Conservation (phyloP, 192 early-diverging fungal species). For the Entophlyctis helioformis region DNA sequence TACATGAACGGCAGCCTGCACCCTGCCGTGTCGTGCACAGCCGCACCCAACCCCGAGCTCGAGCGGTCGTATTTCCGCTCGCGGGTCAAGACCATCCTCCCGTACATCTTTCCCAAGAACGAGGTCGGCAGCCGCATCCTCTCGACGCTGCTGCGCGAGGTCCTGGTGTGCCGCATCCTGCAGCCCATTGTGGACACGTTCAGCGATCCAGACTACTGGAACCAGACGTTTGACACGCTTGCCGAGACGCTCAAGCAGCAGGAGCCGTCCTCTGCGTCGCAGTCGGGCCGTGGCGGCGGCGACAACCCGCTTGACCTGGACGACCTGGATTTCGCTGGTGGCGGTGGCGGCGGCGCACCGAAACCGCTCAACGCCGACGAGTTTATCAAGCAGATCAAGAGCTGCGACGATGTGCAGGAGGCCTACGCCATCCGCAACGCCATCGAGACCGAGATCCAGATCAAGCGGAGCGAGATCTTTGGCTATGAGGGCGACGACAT, state of each 20-base stretch:
- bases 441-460: constrained; percentile 62
- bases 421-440: constrained; percentile 55
- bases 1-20: constrained; percentile 48
- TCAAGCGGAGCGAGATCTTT: constrained; percentile 44
- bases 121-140: constrained; percentile 49
- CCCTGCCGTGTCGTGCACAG: constrained; percentile 24
- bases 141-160: constrained; percentile 57
- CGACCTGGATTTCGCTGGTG: no score
- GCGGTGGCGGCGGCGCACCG: no score
- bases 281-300: no score
- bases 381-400: constrained; percentile 60
- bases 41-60: not conserved
- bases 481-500: constrained; percentile 59
- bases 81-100: constrained; percentile 48
- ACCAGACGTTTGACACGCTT: constrained; percentile 57
- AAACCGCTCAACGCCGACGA: no score
- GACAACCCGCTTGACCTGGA: no score
- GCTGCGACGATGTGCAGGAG: constrained; percentile 47
- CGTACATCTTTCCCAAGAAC: constrained; percentile 43
- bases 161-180: constrained; percentile 57
- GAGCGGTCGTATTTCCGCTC: constrained; percentile 46
- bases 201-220: constrained; percentile 79
- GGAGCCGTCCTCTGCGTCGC: no score
- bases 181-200: constrained; percentile 54
- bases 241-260: no score